phyloP scores from a whole-genome alignment of 768 basidiomycete genomes.

The Paxillus involutus region DNA sequence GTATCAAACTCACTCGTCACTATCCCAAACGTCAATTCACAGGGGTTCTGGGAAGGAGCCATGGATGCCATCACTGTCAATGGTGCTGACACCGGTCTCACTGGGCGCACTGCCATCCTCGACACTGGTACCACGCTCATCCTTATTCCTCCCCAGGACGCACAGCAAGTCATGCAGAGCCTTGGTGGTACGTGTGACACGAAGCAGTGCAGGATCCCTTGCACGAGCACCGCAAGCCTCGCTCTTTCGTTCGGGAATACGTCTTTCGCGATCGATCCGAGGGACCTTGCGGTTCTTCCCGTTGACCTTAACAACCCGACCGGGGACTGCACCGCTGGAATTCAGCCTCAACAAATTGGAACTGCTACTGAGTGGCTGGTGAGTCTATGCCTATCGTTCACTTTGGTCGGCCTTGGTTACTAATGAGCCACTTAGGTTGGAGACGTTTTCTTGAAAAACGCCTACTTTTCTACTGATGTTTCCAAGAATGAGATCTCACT shows the following conservation, averaged over 20 bases:
- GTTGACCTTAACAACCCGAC: slow-evolving; percentile 46
- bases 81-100: slow-evolving; percentile 49
- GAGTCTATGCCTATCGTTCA: slow-evolving; percentile 25
- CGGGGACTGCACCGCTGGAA: slow-evolving; percentile 71
- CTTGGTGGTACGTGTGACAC: slow-evolving; percentile 52
- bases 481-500: slow-evolving; percentile 57
- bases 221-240: slow-evolving; percentile 52
- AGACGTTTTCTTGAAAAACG: slow-evolving; percentile 78
- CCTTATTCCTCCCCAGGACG: slow-evolving; percentile 46
- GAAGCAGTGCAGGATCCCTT: slow-evolving; percentile 62
- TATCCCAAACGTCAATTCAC: slow-evolving; percentile 57
- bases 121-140: slow-evolving; percentile 51
- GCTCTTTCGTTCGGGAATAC: slow-evolving; percentile 59
- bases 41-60: slow-evolving; percentile 81
- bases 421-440: slow-evolving; percentile 40
- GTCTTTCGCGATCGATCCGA: slow-evolving; percentile 61
- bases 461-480: slow-evolving; percentile 67
- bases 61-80: slow-evolving; percentile 61
- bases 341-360: slow-evolving; percentile 61
- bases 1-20: slow-evolving; percentile 55
- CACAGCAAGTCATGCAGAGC: slow-evolving; percentile 55
- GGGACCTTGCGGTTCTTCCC: slow-evolving; percentile 63
- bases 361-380: slow-evolving; percentile 68
- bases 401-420: not conserved
- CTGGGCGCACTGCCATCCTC: slow-evolving; percentile 68